These are phyloP conservation scores for Trametes hirsuta DNA, from an alignment of 1,284 basidiomycete species.

Conservation along the genomic window DNA sequence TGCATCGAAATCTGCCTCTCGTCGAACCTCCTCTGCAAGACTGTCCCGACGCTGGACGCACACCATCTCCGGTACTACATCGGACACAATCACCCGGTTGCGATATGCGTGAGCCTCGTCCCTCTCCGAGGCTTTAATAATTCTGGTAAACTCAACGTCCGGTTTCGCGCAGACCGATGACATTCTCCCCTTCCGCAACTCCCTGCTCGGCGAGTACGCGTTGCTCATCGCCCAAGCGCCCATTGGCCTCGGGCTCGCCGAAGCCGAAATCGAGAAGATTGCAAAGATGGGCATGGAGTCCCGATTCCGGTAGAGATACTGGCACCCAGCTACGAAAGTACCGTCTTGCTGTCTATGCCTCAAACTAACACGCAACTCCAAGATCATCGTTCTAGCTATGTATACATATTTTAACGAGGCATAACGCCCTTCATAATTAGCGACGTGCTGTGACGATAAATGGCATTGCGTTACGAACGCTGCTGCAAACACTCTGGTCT, in stretches of 20 bases:
- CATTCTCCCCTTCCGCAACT: constrained; percentile 74
- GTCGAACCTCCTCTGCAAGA: constrained; percentile 82
- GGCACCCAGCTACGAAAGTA: neutral
- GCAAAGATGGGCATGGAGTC: constrained; percentile 64
- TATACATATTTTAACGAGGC: too few relatives aligned
- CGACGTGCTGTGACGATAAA: too few relatives aligned
- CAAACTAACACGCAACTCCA: too few relatives aligned
- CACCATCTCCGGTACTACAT: constrained; percentile 78
- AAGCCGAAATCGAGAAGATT: constrained; percentile 57
- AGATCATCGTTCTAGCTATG: too few relatives aligned
- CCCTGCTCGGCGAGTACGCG: constrained; percentile 75
- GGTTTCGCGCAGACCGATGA: constrained; percentile 71
- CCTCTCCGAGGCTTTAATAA: neutral
- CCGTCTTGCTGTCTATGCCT: too few relatives aligned
- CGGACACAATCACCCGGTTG: constrained; percentile 64
- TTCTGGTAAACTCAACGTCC: neutral
- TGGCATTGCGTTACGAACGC: too few relatives aligned
- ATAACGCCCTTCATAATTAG: too few relatives aligned
- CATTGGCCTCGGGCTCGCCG: constrained; percentile 65
- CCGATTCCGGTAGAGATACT: constrained; percentile 28
- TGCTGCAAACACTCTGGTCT: too few relatives aligned
- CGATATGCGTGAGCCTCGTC: constrained; percentile 66
- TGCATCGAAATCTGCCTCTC: constrained; percentile 82
- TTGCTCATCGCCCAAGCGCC: constrained; percentile 71
- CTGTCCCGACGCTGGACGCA: constrained; percentile 60